Base-by-base conservation (phyloP, 2,329 filamentous ascomycete genomes). In the Xylariaceae sp. region DNA sequence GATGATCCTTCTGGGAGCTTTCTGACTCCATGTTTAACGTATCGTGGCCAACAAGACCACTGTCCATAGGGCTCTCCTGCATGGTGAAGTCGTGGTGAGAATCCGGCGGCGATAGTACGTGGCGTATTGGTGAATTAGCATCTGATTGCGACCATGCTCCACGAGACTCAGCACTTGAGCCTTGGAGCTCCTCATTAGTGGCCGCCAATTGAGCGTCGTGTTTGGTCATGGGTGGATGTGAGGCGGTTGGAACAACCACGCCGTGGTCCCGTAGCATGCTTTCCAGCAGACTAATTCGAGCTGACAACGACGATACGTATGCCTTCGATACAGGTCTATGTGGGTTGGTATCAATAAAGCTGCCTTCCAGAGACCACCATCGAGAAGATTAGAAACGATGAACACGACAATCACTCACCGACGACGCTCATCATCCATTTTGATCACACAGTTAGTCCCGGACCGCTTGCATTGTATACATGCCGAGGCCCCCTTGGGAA, bases 391-490 rank as follows among this genome's bases (percentile, higher is more conserved):
- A 7, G 4, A 9, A 34, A 10, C 3, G 37, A 42, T 10, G 11
- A 8, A 42, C 37, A 42, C 37, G 34, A 23, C 13, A 10, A 45
- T 58, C 49, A 11, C 61, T 62, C 53, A 65, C 63, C 63, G 62
- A 50, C 63, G 61, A 59, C 63, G 63, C 51, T 65, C 63, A 44
- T 65, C 63, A 37, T 65, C 63, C 57, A 62, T 65, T 51, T 62
- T 65, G 30, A 65, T 65, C 47, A 65, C 62, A 50, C 63, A 65
- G n/a, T 63, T 60, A 7, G 62, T 60, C 23, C 63, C 57, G 17
- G 63, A 60, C 7, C 63, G 59, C 54, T 62, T 62, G 49, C 63
- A 65, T 57, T 63, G 61, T 50, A 56, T 61, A 51, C 63, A 65
- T 35, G 51, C 59, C 11, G 59, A 58, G 1, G 57, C 57, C 9